A percentile compares a stretch with the other conserved stretches of the same genome.
Evolutionary conservation across 2,329 filamentous ascomycete species (phyloP).

Genomic region (Stemphylium lycopersici): DNA sequence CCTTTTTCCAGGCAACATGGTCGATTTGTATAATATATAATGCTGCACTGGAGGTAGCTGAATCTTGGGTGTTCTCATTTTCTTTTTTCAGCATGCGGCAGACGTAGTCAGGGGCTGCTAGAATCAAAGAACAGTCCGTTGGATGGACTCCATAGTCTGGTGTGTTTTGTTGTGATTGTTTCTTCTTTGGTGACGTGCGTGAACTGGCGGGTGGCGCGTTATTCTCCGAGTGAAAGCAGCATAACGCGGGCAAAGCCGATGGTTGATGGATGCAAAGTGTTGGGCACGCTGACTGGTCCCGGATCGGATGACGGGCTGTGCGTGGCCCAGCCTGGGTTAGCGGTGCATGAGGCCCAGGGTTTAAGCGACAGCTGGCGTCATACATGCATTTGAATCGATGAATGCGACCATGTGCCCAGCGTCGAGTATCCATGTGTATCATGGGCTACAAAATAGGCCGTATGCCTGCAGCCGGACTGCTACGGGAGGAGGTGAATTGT

Average conservation of each 20-base stretch:
- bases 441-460: conserved; percentile 9
- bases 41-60: conserved; percentile 26
- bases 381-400: conserved; percentile 13
- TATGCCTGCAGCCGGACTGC: neutral
- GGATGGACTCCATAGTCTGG: neutral
- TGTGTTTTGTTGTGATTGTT: neutral
- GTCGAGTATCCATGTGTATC: neutral
- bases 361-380: conserved; percentile 18
- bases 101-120: conserved; percentile 1
- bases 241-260: no score
- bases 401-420: conserved; percentile 4
- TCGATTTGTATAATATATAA: conserved; percentile 38
- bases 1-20: conserved; percentile 3
- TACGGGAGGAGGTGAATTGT: neutral
- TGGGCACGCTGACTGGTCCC: no score
- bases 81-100: conserved; percentile 3
- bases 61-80: conserved; percentile 7
- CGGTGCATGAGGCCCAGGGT: neutral
- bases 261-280: no score
- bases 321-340: conserved; percentile 3
- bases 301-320: neutral
- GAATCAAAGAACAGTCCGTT: neutral
- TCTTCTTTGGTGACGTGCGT: neutral
- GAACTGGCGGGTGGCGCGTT: neutral
- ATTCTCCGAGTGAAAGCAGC: no score